Conservation (phyloP, 352 stramenopile species). For the Globisporangium megalacanthum region DNA sequence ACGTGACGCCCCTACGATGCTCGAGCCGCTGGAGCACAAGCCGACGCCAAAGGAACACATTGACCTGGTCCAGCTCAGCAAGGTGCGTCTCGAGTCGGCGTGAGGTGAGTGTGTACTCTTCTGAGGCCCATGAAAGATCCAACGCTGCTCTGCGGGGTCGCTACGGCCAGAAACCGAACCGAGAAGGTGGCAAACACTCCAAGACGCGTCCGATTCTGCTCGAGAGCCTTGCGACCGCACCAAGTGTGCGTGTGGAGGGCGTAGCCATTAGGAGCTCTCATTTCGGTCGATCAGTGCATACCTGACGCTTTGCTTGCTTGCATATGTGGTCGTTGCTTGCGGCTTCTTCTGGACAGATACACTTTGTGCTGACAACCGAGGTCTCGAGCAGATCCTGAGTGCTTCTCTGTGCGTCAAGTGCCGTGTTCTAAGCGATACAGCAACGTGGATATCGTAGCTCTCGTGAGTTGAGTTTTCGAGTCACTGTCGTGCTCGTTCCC, state of each 20-base stretch:
- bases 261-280: too few species aligned
- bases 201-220: conserved; percentile 52
- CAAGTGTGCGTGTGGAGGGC: conserved; percentile 19
- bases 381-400: too few species aligned
- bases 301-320: too few species aligned
- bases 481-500: too few species aligned
- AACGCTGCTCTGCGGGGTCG: background rate
- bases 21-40: conserved; percentile 65
- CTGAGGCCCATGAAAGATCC: background rate
- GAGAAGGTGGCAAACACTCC: conserved; percentile 43
- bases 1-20: conserved; percentile 31
- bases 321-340: too few species aligned
- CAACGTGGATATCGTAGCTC: too few species aligned
- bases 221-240: conserved; percentile 38
- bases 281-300: too few species aligned
- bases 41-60: conserved; percentile 55
- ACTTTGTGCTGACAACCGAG: too few species aligned
- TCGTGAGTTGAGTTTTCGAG: too few species aligned
- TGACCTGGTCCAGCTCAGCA: conserved; percentile 45
- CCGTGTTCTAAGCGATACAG: too few species aligned
- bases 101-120: background rate
- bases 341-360: too few species aligned
- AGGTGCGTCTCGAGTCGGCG: conserved; percentile 19
- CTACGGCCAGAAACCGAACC: conserved; percentile 25
- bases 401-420: too few species aligned